phyloP scores from a whole-genome alignment of 169 alveolate genomes.

The Condylostoma magnum region DNA sequence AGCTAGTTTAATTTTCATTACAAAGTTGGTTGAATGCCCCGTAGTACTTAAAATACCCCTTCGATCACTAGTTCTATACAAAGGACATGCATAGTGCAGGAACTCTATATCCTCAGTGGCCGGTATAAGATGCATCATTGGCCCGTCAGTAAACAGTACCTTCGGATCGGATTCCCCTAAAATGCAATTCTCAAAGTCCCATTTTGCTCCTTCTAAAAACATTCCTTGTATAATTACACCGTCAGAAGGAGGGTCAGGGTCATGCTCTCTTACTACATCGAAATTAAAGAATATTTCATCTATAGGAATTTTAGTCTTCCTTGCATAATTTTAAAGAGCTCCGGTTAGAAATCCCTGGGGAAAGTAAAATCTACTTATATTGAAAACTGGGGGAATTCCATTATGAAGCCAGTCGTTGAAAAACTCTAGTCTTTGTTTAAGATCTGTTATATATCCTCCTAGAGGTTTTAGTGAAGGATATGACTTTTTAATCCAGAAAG shows the following conservation, averaged over 20 bases:
- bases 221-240: constrained; percentile 85
- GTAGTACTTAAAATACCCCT: constrained; percentile 91
- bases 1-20: constrained; percentile 77
- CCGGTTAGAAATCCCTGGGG: constrained; percentile 92
- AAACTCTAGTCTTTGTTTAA: constrained; percentile 77
- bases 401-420: constrained; percentile 87
- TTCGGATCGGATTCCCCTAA: constrained; percentile 79
- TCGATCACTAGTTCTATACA: constrained; percentile 81
- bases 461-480: constrained; percentile 90
- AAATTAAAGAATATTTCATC: constrained; percentile 86
- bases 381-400: constrained; percentile 85
- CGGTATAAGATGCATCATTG: constrained; percentile 80
- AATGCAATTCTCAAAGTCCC: constrained; percentile 70
- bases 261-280: constrained; percentile 41
- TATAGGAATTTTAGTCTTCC: constrained; percentile 85
- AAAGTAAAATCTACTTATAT: constrained; percentile 91
- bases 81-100: constrained; percentile 77
- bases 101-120: neutral
- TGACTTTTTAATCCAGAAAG: constrained; percentile 79
- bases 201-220: constrained; percentile 87
- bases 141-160: constrained; percentile 64
- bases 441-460: constrained; percentile 83
- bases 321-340: constrained; percentile 86
- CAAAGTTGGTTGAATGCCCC: constrained; percentile 92
- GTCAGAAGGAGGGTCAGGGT: constrained; percentile 66